Evolutionary conservation across 257 asterid genomes (phyloP).

Genomic region (Knoxia roxburghii): DNA sequence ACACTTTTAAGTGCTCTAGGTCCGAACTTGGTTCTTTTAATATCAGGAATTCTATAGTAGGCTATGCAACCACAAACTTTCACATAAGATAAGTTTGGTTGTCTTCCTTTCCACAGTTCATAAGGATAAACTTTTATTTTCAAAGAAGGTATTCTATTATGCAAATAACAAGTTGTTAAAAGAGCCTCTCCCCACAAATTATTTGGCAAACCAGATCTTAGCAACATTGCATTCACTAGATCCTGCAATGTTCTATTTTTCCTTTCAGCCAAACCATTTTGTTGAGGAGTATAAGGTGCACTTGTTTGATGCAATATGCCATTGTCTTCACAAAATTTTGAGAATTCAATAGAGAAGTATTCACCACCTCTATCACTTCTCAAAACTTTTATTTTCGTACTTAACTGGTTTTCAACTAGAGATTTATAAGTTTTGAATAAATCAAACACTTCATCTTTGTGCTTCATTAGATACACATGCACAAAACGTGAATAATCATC

Average conservation of each 20-base stretch:
- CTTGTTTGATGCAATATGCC: background rate
- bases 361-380: background rate
- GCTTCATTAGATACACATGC: background rate
- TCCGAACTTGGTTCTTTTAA: background rate
- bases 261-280: background rate
- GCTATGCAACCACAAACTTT: no score
- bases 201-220: background rate
- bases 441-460: slow-evolving; percentile 1
- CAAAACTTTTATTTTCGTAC: background rate
- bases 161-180: no score
- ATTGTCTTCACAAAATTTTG: background rate
- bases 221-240: background rate
- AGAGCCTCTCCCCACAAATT: background rate
- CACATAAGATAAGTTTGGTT: no score
- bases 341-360: background rate
- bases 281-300: background rate
- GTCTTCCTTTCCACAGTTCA: no score
- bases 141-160: no score
- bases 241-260: background rate
- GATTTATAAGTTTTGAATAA: background rate
- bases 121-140: no score
- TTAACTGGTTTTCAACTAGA: background rate
- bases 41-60: background rate
- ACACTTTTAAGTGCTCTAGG: background rate
- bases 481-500: background rate